phyloP scores from a whole-genome alignment of 2,329 filamentous ascomycete genomes.

The Diplodia seriata region DNA sequence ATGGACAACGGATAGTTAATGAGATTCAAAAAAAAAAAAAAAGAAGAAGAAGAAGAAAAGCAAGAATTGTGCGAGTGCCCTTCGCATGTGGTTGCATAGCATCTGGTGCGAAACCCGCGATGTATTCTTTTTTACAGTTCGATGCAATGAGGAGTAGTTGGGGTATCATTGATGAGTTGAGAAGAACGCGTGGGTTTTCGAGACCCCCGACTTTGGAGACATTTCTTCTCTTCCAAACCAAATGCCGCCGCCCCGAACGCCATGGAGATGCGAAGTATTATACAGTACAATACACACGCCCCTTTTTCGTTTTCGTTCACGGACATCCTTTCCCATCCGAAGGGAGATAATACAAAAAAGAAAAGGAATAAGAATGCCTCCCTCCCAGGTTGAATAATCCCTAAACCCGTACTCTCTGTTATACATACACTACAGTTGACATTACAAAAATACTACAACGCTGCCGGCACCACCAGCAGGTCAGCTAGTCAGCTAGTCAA shows the following conservation, averaged over 20 bases:
- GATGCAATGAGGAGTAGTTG: neutral
- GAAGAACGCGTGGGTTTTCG: neutral
- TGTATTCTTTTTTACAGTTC: neutral
- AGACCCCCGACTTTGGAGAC: neutral
- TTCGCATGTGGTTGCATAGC: neutral
- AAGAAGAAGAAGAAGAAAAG: too few species aligned
- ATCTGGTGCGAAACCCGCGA: neutral
- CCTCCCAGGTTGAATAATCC: too few species aligned
- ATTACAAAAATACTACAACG: too few species aligned
- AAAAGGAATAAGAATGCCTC: too few species aligned
- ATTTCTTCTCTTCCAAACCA: neutral
- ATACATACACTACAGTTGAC: too few species aligned
- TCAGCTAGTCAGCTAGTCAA: neutral
- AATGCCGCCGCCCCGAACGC: neutral
- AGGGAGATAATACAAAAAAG: too few species aligned
- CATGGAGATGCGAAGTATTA: neutral
- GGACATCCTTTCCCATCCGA: too few species aligned
- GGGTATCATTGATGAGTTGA: slow-evolving; percentile 2
- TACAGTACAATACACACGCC: too few species aligned
- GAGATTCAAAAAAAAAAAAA: neutral
- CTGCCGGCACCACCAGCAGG: too few species aligned
- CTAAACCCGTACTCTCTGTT: too few species aligned
- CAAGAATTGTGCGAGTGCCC: neutral
- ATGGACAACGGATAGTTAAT: slow-evolving; percentile 21
- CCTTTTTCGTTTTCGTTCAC: too few species aligned